Evolutionary conservation across 2,329 filamentous ascomycete species (phyloP).

Genomic region (Onygena corvina): DNA sequence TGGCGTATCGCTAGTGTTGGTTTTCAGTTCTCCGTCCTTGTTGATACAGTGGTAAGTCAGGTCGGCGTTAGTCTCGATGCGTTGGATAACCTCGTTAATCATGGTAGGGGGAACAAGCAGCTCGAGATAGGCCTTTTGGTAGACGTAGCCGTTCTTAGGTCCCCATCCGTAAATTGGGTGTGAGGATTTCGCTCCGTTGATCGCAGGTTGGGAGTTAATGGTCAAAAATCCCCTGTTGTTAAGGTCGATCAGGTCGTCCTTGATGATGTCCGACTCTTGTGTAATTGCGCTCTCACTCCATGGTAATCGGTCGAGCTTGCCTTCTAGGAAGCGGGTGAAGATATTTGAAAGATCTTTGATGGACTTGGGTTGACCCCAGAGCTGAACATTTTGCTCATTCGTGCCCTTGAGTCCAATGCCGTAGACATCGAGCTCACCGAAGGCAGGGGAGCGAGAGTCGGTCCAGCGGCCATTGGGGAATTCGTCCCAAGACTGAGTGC

Average conservation of each 20-base stretch:
- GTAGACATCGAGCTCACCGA: slow-evolving; percentile 88
- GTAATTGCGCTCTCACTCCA: slow-evolving; percentile 91
- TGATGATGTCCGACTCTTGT: slow-evolving; percentile 67
- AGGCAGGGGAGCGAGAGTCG: slow-evolving; percentile 89
- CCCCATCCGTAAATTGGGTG: slow-evolving; percentile 89
- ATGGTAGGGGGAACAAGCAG: slow-evolving; percentile 72
- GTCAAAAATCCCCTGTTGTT: slow-evolving; percentile 82
- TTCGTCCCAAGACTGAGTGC: slow-evolving; percentile 97
- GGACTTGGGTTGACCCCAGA: slow-evolving; percentile 78
- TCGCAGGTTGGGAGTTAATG: slow-evolving; percentile 93
- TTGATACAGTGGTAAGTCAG: slow-evolving; percentile 92
- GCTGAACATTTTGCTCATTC: slow-evolving; percentile 88
- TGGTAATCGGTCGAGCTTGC: slow-evolving; percentile 67
- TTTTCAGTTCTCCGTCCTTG: slow-evolving; percentile 66
- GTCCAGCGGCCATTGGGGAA: slow-evolving; percentile 99
- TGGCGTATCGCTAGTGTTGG: slow-evolving; percentile 72
- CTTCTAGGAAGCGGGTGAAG: slow-evolving; percentile 74
- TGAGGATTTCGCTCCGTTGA: slow-evolving; percentile 79
- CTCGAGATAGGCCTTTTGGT: slow-evolving; percentile 96
- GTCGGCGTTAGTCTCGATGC: slow-evolving; percentile 65
- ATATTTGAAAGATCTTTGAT: slow-evolving; percentile 69
- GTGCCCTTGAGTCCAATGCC: slow-evolving; percentile 87
- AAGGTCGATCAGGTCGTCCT: slow-evolving; percentile 61
- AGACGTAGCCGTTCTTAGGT: slow-evolving; percentile 87
- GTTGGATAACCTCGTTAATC: slow-evolving; percentile 61